Conservation (phyloP, 768 basidiomycete species). For the Leccinum subgranulosum region DNA sequence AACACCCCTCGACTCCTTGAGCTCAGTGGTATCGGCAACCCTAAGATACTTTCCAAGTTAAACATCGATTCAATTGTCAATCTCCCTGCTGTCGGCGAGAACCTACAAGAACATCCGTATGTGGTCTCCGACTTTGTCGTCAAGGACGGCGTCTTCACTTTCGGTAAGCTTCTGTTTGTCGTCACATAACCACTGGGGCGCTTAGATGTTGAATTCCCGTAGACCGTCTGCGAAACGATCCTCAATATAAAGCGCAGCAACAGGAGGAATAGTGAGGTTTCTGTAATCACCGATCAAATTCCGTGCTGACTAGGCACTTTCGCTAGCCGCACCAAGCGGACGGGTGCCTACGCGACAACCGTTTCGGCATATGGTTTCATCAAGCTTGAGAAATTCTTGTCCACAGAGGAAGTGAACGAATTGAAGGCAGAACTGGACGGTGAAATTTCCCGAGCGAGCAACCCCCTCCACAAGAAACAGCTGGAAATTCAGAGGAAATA, state of each 20-base stretch:
- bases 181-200: too few species aligned
- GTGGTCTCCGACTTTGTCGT: conserved; percentile 14
- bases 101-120: conserved; percentile 16
- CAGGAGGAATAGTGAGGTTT: conserved; percentile 15
- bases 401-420: conserved; percentile 7
- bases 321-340: conserved; percentile 8
- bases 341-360: conserved; percentile 16
- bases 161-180: conserved; percentile 3
- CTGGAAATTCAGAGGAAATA: conserved; percentile 11
- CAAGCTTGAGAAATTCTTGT: conserved; percentile 15
- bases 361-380: conserved; percentile 17
- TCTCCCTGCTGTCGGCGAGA: conserved; percentile 20
- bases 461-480: conserved; percentile 11
- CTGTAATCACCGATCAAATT: not conserved
- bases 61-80: conserved; percentile 5
- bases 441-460: conserved; percentile 4
- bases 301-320: not conserved
- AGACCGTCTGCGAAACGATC: conserved; percentile 14
- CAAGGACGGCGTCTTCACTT: conserved; percentile 10
- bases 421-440: conserved; percentile 9
- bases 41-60: conserved; percentile 10
- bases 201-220: not conserved
- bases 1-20: conserved; percentile 21
- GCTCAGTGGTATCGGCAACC: conserved; percentile 17
- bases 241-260: conserved; percentile 7